phyloP scores from a whole-genome alignment of 495 filamentous ascomycete genomes.

The Articulospora tetracladia region DNA sequence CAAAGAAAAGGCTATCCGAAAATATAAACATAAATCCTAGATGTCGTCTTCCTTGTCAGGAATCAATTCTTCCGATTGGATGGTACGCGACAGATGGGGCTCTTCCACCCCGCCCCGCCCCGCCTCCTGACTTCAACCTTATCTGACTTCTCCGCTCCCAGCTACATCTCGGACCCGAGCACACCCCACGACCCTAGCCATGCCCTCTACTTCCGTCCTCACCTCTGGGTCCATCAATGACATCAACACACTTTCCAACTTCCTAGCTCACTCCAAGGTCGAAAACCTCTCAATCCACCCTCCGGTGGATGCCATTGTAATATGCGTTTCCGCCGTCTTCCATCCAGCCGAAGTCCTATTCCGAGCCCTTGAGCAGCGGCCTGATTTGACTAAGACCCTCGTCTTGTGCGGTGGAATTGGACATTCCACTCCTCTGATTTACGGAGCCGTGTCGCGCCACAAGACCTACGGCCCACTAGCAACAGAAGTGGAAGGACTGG shows the following conservation, averaged over 20 bases:
- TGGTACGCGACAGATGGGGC: no score
- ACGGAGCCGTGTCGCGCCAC: conserved; percentile 28
- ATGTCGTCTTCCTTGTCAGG: no score
- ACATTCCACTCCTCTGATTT: conserved; percentile 33
- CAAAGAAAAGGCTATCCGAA: no score
- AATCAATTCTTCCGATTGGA: no score
- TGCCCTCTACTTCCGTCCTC: not conserved
- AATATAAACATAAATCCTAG: no score
- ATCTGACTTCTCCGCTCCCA: not conserved
- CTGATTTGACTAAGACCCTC: conserved; percentile 27
- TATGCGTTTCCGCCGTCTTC: conserved; percentile 28
- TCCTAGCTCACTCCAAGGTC: conserved; percentile 26
- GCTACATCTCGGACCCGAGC: not conserved
- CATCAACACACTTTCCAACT: conserved; percentile 27
- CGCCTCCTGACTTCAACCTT: no score
- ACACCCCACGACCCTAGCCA: no score
- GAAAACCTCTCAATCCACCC: not conserved
- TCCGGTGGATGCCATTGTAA: conserved; percentile 28
- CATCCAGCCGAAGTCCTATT: conserved; percentile 22
- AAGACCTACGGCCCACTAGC: conserved; percentile 23
- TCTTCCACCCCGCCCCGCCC: no score
- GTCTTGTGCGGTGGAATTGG: conserved; percentile 37
- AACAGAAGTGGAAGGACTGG: conserved; percentile 22
- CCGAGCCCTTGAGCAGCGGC: conserved; percentile 11
- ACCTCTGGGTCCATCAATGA: conserved; percentile 6